These are phyloP conservation scores for Neonectria neomacrospora DNA, from an alignment of 2,329 filamentous ascomycete genomes.

Conservation along the genomic window DNA sequence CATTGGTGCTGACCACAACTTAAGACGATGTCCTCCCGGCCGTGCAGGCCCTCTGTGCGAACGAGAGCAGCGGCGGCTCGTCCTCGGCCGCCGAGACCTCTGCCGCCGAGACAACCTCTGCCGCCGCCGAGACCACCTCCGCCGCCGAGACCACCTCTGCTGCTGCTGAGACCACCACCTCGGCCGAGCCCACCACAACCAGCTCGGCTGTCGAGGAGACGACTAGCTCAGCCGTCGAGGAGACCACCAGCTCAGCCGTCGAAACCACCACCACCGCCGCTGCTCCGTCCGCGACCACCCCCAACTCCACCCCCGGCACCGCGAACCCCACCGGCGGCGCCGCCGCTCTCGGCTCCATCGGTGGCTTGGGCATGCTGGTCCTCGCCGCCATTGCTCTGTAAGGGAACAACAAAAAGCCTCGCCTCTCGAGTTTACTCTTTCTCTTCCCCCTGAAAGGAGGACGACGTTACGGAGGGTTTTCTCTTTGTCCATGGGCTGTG, in stretches of 20 bases:
- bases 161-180: slow-evolving; percentile 25
- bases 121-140: slow-evolving; percentile 20
- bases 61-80: slow-evolving; percentile 22
- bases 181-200: slow-evolving; percentile 33
- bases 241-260: slow-evolving; percentile 26
- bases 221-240: slow-evolving; percentile 28
- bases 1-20: slow-evolving; percentile 31
- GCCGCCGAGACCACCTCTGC: slow-evolving; percentile 28
- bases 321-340: slow-evolving; percentile 41
- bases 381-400: slow-evolving; percentile 52
- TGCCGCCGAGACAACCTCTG: slow-evolving; percentile 11
- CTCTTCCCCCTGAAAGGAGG: neutral
- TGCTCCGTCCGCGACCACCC: slow-evolving; percentile 24
- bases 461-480: neutral
- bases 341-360: slow-evolving; percentile 46
- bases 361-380: slow-evolving; percentile 48
- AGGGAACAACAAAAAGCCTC: slow-evolving; percentile 16
- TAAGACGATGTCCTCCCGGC: slow-evolving; percentile 56
- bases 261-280: slow-evolving; percentile 28
- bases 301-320: slow-evolving; percentile 22
- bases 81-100: slow-evolving; percentile 27
- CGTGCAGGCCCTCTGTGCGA: slow-evolving; percentile 49
- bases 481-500: neutral
- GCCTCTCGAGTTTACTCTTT: neutral
- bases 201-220: slow-evolving; percentile 17